These are phyloP conservation scores for Cryptococcus jaspeensis DNA, from an alignment of 1,284 basidiomycete genomes.

Conservation along the genomic window DNA sequence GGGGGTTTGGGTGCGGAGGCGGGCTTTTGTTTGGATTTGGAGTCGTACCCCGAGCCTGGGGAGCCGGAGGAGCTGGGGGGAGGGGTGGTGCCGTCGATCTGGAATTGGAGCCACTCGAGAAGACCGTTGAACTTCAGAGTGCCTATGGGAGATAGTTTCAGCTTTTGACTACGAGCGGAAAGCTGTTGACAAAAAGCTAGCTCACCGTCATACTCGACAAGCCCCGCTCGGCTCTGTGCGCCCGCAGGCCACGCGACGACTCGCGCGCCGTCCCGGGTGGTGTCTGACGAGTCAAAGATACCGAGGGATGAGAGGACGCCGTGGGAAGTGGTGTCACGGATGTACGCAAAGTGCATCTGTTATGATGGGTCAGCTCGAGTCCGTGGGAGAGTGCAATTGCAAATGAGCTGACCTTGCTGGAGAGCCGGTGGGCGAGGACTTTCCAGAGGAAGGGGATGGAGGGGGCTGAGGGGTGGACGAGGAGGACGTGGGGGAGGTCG, in stretches of 20 bases:
- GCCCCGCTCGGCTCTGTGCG: conserved; percentile 12
- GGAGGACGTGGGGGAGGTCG: conserved; percentile 64
- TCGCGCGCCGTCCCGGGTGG: conserved; percentile 35
- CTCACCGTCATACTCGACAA: conserved; percentile 44
- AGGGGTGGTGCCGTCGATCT: conserved; percentile 20
- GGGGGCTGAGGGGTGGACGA: conserved; percentile 67
- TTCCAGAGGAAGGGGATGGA: conserved; percentile 82
- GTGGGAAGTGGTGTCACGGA: conserved; percentile 61
- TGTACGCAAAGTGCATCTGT: conserved; percentile 63
- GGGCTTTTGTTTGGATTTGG: conserved; percentile 12
- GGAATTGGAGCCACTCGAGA: conserved; percentile 40
- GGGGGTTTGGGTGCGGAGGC: conserved; percentile 5
- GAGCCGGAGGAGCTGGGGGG: conserved; percentile 6
- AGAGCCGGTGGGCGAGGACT: conserved; percentile 72
- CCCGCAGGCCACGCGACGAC: conserved; percentile 39
- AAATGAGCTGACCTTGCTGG: conserved; percentile 52
- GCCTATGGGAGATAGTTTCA: conserved; percentile 20
- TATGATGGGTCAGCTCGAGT: conserved; percentile 9
- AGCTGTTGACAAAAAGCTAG: background rate
- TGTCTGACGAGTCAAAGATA: conserved; percentile 28
- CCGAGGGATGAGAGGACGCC: conserved; percentile 49
- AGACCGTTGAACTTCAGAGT: conserved; percentile 50
- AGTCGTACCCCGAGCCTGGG: background rate
- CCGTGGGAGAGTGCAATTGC: background rate
- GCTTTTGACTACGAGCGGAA: too few species aligned